Conservation (phyloP, 768 basidiomycete genomes). For the Auriscalpium microsporum region DNA sequence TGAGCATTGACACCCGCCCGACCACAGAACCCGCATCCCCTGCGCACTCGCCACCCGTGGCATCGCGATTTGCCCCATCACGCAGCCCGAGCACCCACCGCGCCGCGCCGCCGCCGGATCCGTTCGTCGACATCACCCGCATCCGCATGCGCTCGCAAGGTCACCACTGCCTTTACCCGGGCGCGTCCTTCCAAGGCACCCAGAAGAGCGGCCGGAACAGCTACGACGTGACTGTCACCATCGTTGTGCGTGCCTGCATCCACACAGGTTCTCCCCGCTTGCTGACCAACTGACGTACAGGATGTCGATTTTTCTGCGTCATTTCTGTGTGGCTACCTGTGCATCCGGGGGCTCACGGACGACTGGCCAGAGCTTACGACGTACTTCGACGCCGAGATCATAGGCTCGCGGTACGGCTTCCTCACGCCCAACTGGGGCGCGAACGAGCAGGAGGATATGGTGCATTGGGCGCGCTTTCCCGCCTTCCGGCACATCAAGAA, state of each 20-base stretch:
- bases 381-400: constrained; percentile 95
- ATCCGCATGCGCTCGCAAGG: constrained; percentile 63
- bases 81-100: constrained; percentile 6
- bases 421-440: constrained; percentile 88
- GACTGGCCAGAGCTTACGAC: constrained; percentile 95
- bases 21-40: constrained; percentile 21
- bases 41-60: constrained; percentile 9
- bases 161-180: constrained; percentile 79
- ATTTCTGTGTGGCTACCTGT: constrained; percentile 83
- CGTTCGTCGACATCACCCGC: constrained; percentile 67
- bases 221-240: constrained; percentile 90
- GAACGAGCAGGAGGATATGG: constrained; percentile 82
- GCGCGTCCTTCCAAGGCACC: constrained; percentile 81
- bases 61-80: constrained; percentile 20
- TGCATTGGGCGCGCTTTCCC: constrained; percentile 92
- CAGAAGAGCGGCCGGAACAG: constrained; percentile 92
- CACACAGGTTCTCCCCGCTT: constrained; percentile 1
- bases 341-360: constrained; percentile 86
- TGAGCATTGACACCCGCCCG: constrained; percentile 33
- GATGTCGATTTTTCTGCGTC: constrained; percentile 86
- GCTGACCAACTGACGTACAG: constrained; percentile 29
- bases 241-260: constrained; percentile 57
- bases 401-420: constrained; percentile 86
- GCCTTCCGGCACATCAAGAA: constrained; percentile 76
- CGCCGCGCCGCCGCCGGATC: constrained; percentile 31